Base-by-base conservation (phyloP, 1,284 basidiomycete genomes). In the Marasmius fiardii region DNA sequence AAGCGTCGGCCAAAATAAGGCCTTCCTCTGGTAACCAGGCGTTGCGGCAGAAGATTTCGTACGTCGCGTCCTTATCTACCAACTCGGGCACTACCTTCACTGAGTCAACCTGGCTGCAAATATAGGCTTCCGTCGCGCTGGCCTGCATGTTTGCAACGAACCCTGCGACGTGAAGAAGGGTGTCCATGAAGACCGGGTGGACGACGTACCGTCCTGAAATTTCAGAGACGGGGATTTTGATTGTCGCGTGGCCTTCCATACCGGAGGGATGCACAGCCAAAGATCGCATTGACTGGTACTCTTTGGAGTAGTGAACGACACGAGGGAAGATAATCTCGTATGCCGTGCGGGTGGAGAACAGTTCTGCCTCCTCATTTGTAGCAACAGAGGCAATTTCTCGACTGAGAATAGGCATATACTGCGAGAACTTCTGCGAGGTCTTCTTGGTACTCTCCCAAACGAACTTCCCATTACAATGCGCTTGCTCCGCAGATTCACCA, bases 241-340 rank as follows among this genome's bases (percentile, higher is more conserved):
- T 66, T 1, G 68, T 66, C 0, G 83, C 86, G 56, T 74, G 74
- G 1, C 78, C 85, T 60, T 81, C 80, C 65, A 77, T 73, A n/a
- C 77, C 77, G 53, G 73, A 68, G 0, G 74, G 56, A 52, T 75
- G 71, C 52, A 89, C 70, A 8, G 74, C 76, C 43, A 90, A 68
- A 0, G 75, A 76, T 54, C 75, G 70, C 51, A 90, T 78, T 6
- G 81, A 78, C 23, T 77, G 84, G 65, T 86, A 89, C 31, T 74
- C 68, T 34, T 74, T 67, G 1, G 79, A 72, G 60, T 90, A 90
- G n/a, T 79, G 72, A 34, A 90, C 87, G 35, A 89, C 75, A 10
- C 82, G 80, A 14, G 86, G 77, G 62, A 90, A 89, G 48, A 88
- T 78, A 35, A 84, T 71, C 35, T 86, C 78, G 63, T 90, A 90